phyloP scores from a whole-genome alignment of 2,329 filamentous ascomycete species.

The Tympanopsis confertula region DNA sequence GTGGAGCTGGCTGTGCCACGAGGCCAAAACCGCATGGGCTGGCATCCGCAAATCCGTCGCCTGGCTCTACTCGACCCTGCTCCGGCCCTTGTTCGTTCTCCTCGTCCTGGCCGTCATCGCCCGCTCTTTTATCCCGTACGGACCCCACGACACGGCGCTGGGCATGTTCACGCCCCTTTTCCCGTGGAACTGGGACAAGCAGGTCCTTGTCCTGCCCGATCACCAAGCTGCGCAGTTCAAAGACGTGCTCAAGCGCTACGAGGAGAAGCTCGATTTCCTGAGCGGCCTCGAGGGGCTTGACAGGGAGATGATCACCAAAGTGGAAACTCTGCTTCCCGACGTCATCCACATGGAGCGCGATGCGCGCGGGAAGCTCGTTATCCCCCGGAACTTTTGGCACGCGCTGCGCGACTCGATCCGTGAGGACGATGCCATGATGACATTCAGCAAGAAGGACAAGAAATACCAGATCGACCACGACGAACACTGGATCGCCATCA shows the following conservation, averaged over 20 bases:
- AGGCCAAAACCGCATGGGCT: no score
- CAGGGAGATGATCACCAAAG: slow-evolving; percentile 17
- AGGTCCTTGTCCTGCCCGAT: no score
- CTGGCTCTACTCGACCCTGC: no score
- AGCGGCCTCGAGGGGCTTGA: slow-evolving; percentile 7
- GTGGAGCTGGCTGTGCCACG: no score
- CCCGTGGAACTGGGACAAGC: no score
- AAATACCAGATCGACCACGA: slow-evolving; percentile 28
- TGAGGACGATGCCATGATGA: slow-evolving; percentile 32
- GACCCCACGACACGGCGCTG: no score
- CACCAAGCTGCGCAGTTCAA: slow-evolving; percentile 1
- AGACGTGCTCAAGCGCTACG: slow-evolving; percentile 9
- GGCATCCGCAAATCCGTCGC: no score
- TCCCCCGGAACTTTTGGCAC: slow-evolving; percentile 53
- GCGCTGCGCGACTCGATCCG: slow-evolving; percentile 45
- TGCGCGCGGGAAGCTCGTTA: slow-evolving; percentile 35
- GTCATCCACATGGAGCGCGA: slow-evolving; percentile 41
- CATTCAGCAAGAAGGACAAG: slow-evolving; percentile 25
- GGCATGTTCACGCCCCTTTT: no score
- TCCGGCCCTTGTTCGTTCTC: no score
- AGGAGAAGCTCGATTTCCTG: slow-evolving; percentile 9
- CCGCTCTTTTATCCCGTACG: no score
- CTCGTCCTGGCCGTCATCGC: no score
- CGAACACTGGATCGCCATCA: slow-evolving; percentile 32
- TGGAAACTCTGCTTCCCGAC: slow-evolving; percentile 40